Percentiles rank a stretch among this genome's conserved stretches.
These are phyloP conservation scores for Penicillium tannophilum DNA, from an alignment of 495 filamentous ascomycete genomes.

Conservation along the genomic window DNA sequence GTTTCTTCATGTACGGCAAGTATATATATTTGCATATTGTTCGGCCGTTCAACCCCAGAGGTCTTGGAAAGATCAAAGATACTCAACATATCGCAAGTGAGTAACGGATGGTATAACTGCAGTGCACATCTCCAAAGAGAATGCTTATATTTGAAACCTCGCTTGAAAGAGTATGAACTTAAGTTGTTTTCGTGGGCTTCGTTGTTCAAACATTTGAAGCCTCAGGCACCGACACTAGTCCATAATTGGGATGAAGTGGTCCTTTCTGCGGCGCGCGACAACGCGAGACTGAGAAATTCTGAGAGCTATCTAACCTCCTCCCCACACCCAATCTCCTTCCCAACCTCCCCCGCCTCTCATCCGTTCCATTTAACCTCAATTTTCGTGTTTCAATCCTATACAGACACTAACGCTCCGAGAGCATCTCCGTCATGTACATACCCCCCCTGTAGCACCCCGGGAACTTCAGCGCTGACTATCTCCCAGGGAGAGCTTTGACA, in stretches of 20 bases:
- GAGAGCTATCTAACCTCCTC: slow-evolving; percentile 23
- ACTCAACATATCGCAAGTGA: too few species aligned
- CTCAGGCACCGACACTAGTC: slow-evolving; percentile 30
- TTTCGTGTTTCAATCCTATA: background rate
- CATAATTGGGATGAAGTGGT: slow-evolving; percentile 27
- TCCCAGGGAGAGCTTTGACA: slow-evolving; percentile 87
- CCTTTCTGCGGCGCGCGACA: slow-evolving; percentile 34
- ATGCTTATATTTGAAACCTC: too few species aligned
- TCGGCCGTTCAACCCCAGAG: too few species aligned
- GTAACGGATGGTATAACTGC: too few species aligned
- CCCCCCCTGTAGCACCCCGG: slow-evolving; percentile 3
- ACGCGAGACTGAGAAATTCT: slow-evolving; percentile 40
- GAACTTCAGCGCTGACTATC: slow-evolving; percentile 26
- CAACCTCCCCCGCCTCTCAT: slow-evolving; percentile 6
- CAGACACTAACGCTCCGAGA: background rate
- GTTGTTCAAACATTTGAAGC: background rate
- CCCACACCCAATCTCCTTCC: slow-evolving; percentile 5
- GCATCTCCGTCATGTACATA: slow-evolving; percentile 44
- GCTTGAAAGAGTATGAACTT: too few species aligned
- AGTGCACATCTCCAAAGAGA: too few species aligned
- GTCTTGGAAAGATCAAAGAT: too few species aligned
- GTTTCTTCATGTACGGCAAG: too few species aligned
- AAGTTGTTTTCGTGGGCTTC: background rate
- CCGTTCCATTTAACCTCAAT: background rate
- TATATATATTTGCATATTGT: too few species aligned